A percentile compares a stretch with the other conserved stretches of the same genome.
These are phyloP conservation scores for Crataegus laevigata DNA, from an alignment of 306 rosid genomes.

Conservation along the genomic window DNA sequence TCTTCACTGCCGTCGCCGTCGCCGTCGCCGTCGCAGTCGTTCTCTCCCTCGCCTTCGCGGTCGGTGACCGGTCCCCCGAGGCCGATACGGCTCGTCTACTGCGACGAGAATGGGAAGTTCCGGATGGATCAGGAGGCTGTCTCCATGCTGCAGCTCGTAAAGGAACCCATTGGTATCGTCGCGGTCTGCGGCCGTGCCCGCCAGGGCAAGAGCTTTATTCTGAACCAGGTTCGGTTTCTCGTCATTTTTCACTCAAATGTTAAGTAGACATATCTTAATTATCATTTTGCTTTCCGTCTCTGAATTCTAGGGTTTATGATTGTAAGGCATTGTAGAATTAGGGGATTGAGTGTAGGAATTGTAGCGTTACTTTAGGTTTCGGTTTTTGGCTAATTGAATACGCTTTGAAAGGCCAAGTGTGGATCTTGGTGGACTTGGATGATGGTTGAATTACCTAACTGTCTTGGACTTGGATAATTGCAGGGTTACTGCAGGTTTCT, in stretches of 20 bases:
- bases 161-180: conserved; percentile 87
- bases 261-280: neutral
- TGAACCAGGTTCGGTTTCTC: conserved; percentile 57
- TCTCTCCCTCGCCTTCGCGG: conserved; percentile 17
- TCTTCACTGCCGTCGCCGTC: conserved; percentile 41
- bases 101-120: conserved; percentile 86
- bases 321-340: neutral
- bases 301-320: conserved; percentile 27
- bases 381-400: neutral
- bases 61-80: conserved; percentile 73
- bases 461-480: too few relatives aligned
- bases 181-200: conserved; percentile 96
- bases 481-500: neutral
- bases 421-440: neutral
- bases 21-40: conserved; percentile 27
- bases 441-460: too few relatives aligned
- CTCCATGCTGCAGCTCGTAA: conserved; percentile 78
- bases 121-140: conserved; percentile 96
- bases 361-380: neutral
- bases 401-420: neutral
- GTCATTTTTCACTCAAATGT: neutral
- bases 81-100: conserved; percentile 76
- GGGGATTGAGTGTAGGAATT: neutral
- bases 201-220: conserved; percentile 84
- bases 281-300: neutral